A percentile compares a stretch with the other conserved stretches of the same genome.
These are phyloP conservation scores for Neurospora sp. DNA, from an alignment of 495 filamentous ascomycete genomes.

Conservation along the genomic window DNA sequence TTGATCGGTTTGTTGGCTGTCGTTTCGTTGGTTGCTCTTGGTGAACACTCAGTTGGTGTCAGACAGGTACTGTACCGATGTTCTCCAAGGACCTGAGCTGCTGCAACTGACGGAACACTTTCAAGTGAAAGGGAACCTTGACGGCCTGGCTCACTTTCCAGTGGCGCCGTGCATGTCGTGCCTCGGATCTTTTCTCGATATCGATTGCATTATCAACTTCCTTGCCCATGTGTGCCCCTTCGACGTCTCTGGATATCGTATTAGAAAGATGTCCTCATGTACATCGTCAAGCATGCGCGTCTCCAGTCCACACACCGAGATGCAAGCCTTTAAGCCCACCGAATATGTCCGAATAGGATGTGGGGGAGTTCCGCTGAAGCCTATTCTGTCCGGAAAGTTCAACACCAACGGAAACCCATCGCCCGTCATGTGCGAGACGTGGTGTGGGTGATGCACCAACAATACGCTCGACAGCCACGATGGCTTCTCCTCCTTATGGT, in stretches of 20 bases:
- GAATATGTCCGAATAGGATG: no score
- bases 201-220: neutral
- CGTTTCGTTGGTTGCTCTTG: neutral
- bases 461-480: no score
- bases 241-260: neutral
- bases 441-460: no score
- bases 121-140: neutral
- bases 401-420: no score
- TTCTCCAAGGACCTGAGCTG: neutral
- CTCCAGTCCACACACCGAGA: no score
- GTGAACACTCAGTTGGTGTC: neutral
- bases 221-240: neutral
- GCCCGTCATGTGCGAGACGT: no score
- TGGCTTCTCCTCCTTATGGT: no score
- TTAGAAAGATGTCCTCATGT: no score
- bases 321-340: no score
- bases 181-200: neutral
- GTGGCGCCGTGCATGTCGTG: neutral
- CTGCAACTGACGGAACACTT: neutral
- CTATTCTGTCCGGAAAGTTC: no score
- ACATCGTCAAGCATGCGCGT: no score
- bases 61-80: neutral
- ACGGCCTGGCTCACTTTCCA: neutral
- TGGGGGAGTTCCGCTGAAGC: no score
- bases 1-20: neutral